These are phyloP conservation scores for Malassezia vespertilionis DNA, from an alignment of 1,284 basidiomycete species.

Conservation along the genomic window DNA sequence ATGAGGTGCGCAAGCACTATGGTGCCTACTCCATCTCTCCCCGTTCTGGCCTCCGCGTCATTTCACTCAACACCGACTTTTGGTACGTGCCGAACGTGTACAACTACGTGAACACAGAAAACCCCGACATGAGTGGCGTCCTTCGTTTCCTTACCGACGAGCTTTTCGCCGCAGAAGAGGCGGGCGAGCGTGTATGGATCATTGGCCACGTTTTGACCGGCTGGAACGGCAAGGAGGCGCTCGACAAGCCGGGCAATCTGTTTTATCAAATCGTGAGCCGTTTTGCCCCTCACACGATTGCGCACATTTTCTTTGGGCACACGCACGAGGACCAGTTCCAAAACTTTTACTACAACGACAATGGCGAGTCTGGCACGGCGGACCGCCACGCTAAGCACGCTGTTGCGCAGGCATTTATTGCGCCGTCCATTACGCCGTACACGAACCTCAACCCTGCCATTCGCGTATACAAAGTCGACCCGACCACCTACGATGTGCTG, in stretches of 20 bases:
- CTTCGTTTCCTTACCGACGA: slow-evolving; percentile 68
- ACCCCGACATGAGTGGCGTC: slow-evolving; percentile 63
- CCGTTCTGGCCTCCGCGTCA: slow-evolving; percentile 59
- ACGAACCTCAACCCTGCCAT: slow-evolving; percentile 69
- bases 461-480: slow-evolving; percentile 66
- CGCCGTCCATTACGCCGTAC: slow-evolving; percentile 61
- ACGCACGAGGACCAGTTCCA: slow-evolving; percentile 69
- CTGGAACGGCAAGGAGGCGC: slow-evolving; percentile 59
- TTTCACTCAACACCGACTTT: slow-evolving; percentile 65
- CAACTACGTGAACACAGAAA: slow-evolving; percentile 64
- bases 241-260: slow-evolving; percentile 37
- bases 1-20: slow-evolving; percentile 60
- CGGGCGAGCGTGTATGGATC: slow-evolving; percentile 57
- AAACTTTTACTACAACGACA: slow-evolving; percentile 69
- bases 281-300: slow-evolving; percentile 61
- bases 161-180: slow-evolving; percentile 52
- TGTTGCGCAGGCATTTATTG: slow-evolving; percentile 52
- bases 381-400: slow-evolving; percentile 16
- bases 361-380: slow-evolving; percentile 47
- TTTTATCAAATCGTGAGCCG: slow-evolving; percentile 59
- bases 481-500: slow-evolving; percentile 49
- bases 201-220: slow-evolving; percentile 66
- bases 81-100: slow-evolving; percentile 54
- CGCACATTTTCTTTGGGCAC: slow-evolving; percentile 69
- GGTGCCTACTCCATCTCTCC: slow-evolving; percentile 63